Evolutionary conservation across 371 early-diverging fungal species (phyloP), one percentile per base, ranked within the genome.

Genomic region (Apophysomyces elegans): DNA sequence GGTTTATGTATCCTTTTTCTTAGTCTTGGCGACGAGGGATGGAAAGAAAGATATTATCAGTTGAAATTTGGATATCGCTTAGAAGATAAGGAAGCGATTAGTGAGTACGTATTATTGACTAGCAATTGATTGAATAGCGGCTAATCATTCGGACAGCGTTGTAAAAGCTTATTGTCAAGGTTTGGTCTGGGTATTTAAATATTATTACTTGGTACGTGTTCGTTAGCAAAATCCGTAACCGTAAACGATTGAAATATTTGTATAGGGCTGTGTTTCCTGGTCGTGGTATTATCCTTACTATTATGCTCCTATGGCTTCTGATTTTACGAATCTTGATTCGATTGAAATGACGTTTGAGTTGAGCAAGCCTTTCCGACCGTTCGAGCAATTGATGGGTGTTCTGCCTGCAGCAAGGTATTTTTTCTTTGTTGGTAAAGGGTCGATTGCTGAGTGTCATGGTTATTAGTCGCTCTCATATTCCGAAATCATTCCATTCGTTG

Each of bases 311-410:
- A 94, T 96, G 81, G 94, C 95, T 4, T 88, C 90, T 5, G 97
- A 98, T 77, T 94, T 99, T 73, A 83, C 88, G 46, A 90, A 92
- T 67, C 86, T 94, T 67, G 90, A 79, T 56, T 76, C 88, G 59
- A 75, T 94, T 57, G 82, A 89, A 50, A 85, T 94, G 66, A 72
- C 75, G 14, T 96, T 98, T 75, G 90, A 92, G 56, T 66, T 85
- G n/a, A 94, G 93, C 43, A 77, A 85, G 43, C 99, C 99, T 0
- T 90, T 98, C 73, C 87, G 79, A 41, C 99, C 99, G 6, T 91
- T 98, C 66, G 99, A 99, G 77, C 99, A 99, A 75, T 84, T 99
- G 36, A 95, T 99, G 97, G 95, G 95, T 60, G 99, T 99, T 7
- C 81, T 99, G 47, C 99, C 99, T 1, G 93, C 97, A 6, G 90